Percentiles rank a stretch among this genome's conserved stretches.
phyloP scores from a whole-genome alignment of 345 rosid genomes.

The Geranium brycei region DNA sequence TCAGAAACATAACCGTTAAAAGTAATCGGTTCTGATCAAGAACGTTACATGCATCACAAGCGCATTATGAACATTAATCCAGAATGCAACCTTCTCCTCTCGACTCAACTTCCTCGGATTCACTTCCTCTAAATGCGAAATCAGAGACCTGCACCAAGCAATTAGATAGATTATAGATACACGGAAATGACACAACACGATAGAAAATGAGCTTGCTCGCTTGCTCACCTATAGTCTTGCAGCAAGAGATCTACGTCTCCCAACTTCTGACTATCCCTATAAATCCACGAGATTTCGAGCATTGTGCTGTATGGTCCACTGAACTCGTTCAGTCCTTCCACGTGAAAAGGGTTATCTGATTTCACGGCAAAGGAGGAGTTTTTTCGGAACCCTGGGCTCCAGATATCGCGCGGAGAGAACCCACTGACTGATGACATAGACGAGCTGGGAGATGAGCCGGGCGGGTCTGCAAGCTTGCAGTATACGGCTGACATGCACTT shows the following conservation, averaged over 20 bases:
- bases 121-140: slow-evolving; percentile 60
- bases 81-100: slow-evolving; percentile 91
- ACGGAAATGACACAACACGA: not conserved
- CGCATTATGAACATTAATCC: slow-evolving; percentile 92
- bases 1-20: slow-evolving; percentile 8
- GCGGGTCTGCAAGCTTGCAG: slow-evolving; percentile 87
- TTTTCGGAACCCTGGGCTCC: slow-evolving; percentile 81
- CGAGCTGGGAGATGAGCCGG: slow-evolving; percentile 69
- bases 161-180: too few relatives aligned
- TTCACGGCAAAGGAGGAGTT: slow-evolving; percentile 59
- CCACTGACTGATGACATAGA: slow-evolving; percentile 60
- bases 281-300: slow-evolving; percentile 79
- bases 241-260: slow-evolving; percentile 67
- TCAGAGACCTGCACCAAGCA: slow-evolving; percentile 48
- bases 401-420: slow-evolving; percentile 67
- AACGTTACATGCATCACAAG: slow-evolving; percentile 87
- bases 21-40: slow-evolving; percentile 2
- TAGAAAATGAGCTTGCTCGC: too few relatives aligned
- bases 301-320: slow-evolving; percentile 89
- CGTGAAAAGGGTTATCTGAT: slow-evolving; percentile 73
- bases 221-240: slow-evolving; percentile 57
- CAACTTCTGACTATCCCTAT: slow-evolving; percentile 63
- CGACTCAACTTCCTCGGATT: slow-evolving; percentile 67
- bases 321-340: slow-evolving; percentile 80
- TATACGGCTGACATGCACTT: slow-evolving; percentile 83